phyloP scores from a whole-genome alignment of 2,329 filamentous ascomycete genomes.

The Nigrograna mackinnonii region DNA sequence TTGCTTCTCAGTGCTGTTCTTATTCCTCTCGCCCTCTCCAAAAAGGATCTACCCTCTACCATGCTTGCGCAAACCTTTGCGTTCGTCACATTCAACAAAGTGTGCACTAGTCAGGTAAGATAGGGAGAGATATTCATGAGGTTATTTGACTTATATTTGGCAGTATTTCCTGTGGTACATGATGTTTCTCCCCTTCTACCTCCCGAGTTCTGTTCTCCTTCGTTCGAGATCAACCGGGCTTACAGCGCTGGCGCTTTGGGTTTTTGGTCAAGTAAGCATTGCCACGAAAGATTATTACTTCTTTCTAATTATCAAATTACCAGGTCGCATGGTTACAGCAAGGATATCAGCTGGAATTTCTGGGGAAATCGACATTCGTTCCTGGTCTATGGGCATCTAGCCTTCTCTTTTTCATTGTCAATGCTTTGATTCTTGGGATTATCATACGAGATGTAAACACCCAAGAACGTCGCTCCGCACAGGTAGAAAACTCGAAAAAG shows the following conservation, averaged over 20 bases:
- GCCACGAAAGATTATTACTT: background rate
- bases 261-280: slow-evolving; percentile 64
- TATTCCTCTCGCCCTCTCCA: slow-evolving; percentile 76
- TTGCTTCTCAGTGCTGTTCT: slow-evolving; percentile 76
- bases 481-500: too few species aligned
- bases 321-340: slow-evolving; percentile 53
- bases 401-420: slow-evolving; percentile 79
- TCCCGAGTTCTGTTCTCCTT: slow-evolving; percentile 77
- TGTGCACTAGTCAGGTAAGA: slow-evolving; percentile 91
- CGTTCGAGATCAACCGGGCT: slow-evolving; percentile 63
- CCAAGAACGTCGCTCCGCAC: too few species aligned
- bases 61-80: slow-evolving; percentile 97
- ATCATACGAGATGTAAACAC: slow-evolving; percentile 70
- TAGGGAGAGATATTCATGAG: too few species aligned
- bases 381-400: slow-evolving; percentile 80
- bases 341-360: slow-evolving; percentile 54
- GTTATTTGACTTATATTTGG: slow-evolving; percentile 5
- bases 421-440: slow-evolving; percentile 84
- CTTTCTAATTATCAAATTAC: background rate
- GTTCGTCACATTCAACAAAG: slow-evolving; percentile 98
- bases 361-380: slow-evolving; percentile 81
- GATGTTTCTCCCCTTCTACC: slow-evolving; percentile 87
- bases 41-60: slow-evolving; percentile 76
- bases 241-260: slow-evolving; percentile 71
- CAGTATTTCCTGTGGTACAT: slow-evolving; percentile 99